These are phyloP conservation scores for Talaromyces sp. DNA, from an alignment of 2,329 filamentous ascomycete genomes.

Conservation along the genomic window DNA sequence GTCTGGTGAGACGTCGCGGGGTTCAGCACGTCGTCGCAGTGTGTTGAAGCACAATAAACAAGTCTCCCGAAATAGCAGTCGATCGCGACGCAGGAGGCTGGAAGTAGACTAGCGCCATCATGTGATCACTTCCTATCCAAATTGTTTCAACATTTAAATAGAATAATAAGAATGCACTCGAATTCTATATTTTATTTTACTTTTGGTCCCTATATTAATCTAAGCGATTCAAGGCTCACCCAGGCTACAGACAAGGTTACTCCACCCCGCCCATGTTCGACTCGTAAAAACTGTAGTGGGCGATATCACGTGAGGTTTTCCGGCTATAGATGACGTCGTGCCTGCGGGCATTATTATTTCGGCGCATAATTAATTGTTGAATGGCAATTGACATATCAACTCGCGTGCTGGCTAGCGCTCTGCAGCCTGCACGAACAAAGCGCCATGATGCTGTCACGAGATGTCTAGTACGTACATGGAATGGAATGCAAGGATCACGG, in stretches of 20 bases:
- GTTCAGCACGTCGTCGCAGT: not conserved
- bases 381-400: not conserved
- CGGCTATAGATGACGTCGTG: not conserved
- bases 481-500: not conserved
- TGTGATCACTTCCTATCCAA: not conserved
- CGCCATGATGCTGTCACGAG: not conserved
- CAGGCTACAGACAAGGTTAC: too few species aligned
- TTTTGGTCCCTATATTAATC: too few species aligned
- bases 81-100: constrained; percentile 5
- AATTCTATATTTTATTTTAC: not conserved
- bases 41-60: constrained; percentile 25
- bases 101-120: constrained; percentile 4
- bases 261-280: too few species aligned
- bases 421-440: not conserved
- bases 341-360: not conserved
- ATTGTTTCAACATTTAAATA: not conserved
- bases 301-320: too few species aligned
- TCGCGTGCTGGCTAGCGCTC: not conserved
- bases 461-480: not conserved
- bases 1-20: not conserved
- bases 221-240: too few species aligned
- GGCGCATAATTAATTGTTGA: not conserved
- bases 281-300: too few species aligned
- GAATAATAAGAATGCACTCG: not conserved
- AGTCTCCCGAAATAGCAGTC: constrained; percentile 32